Conservation (phyloP, 2,329 filamentous ascomycete species). For the Raffaelea deltoideospora region DNA sequence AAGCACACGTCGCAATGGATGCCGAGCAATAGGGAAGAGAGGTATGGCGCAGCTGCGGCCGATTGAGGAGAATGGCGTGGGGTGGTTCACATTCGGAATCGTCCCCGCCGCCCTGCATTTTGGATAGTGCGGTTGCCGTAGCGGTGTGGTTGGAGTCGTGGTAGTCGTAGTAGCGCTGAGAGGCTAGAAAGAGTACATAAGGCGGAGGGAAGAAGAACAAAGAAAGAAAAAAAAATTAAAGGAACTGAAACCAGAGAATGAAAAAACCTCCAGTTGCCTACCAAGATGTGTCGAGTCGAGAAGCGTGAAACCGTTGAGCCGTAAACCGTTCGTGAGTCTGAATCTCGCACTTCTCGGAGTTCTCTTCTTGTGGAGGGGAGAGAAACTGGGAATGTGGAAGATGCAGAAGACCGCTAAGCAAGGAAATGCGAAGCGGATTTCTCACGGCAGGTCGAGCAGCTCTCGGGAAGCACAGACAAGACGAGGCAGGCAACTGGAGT, state of each 20-base stretch:
- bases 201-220: slow-evolving; percentile 12
- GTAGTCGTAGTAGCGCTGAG: too few species aligned
- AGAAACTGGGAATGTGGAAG: slow-evolving; percentile 11
- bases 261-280: slow-evolving; percentile 9
- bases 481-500: slow-evolving; percentile 49
- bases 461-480: slow-evolving; percentile 25
- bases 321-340: slow-evolving; percentile 9
- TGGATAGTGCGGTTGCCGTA: too few species aligned
- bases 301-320: slow-evolving; percentile 7
- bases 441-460: slow-evolving; percentile 43
- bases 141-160: neutral
- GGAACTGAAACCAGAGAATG: slow-evolving; percentile 1
- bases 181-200: too few species aligned
- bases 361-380: slow-evolving; percentile 3
- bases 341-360: slow-evolving; percentile 8
- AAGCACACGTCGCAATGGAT: slow-evolving; percentile 53
- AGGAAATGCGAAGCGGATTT: slow-evolving; percentile 22
- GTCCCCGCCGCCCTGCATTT: slow-evolving; percentile 43
- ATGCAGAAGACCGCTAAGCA: slow-evolving; percentile 25
- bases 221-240: slow-evolving; percentile 8
- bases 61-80: slow-evolving; percentile 26
- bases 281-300: slow-evolving; percentile 10
- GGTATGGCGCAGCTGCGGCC: slow-evolving; percentile 26
- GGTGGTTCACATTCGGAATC: slow-evolving; percentile 35
- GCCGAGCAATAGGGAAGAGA: slow-evolving; percentile 48